Evolutionary conservation across 2,329 filamentous ascomycete genomes (phyloP).

Genomic region (Stemphylium beticola): DNA sequence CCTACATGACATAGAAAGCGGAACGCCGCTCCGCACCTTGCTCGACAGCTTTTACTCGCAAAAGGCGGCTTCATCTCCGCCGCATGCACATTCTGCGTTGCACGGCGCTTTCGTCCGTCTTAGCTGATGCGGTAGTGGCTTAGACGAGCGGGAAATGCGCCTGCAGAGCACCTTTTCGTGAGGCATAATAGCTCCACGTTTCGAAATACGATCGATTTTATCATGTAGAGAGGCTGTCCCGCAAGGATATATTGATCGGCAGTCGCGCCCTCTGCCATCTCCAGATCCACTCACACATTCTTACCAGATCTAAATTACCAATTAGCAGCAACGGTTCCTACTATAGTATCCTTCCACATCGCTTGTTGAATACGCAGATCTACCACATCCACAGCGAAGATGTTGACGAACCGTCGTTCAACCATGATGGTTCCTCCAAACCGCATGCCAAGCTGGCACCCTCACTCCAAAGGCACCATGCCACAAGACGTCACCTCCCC

Average conservation of each 20-base stretch:
- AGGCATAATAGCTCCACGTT: slow-evolving; percentile 35
- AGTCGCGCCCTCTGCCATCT: slow-evolving; percentile 6
- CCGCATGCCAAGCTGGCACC: slow-evolving; percentile 35
- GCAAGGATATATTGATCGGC: slow-evolving; percentile 25
- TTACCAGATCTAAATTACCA: background rate
- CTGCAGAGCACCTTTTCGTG: slow-evolving; percentile 18
- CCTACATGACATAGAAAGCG: slow-evolving; percentile 16
- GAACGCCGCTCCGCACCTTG: slow-evolving; percentile 23
- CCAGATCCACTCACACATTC: background rate
- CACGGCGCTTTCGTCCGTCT: slow-evolving; percentile 23
- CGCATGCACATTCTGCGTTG: slow-evolving; percentile 7
- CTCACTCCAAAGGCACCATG: slow-evolving; percentile 24
- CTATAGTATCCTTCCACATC: background rate
- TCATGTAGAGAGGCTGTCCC: slow-evolving; percentile 3
- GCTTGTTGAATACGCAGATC: background rate
- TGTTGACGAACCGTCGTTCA: slow-evolving; percentile 47
- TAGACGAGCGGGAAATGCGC: slow-evolving; percentile 25
- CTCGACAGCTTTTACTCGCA: slow-evolving; percentile 4
- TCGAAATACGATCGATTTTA: slow-evolving; percentile 24
- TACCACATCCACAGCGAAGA: slow-evolving; percentile 12
- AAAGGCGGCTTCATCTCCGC: slow-evolving; percentile 11
- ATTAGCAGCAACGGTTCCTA: background rate
- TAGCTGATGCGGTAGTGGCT: slow-evolving; percentile 20
- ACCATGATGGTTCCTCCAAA: slow-evolving; percentile 42
- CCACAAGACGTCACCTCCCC: slow-evolving; percentile 10